These are phyloP conservation scores for Ophiostoma angusticollis DNA, from an alignment of 2,329 filamentous ascomycete genomes.

Conservation along the genomic window DNA sequence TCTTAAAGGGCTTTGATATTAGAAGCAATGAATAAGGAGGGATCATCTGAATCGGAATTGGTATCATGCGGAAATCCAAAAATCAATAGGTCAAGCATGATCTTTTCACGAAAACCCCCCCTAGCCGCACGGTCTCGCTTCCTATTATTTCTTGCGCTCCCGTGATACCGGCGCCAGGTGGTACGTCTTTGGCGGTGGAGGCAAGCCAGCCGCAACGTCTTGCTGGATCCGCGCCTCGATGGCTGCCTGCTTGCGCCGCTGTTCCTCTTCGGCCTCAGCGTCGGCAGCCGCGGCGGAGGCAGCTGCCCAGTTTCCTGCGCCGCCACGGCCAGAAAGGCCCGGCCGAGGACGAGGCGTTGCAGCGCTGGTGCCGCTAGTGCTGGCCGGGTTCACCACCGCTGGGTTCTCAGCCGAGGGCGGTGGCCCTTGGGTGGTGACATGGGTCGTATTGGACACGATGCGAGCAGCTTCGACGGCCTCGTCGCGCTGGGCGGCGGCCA, in stretches of 20 bases:
- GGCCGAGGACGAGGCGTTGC: slow-evolving; percentile 11
- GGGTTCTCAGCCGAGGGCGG: slow-evolving; percentile 19
- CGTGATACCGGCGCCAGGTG: slow-evolving; percentile 10
- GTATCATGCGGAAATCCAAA: no score
- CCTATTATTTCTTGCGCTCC: slow-evolving; percentile 7
- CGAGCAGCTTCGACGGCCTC: slow-evolving; percentile 23
- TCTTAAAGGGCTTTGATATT: neutral
- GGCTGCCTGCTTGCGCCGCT: slow-evolving; percentile 22
- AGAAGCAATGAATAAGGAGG: no score
- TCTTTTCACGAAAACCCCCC: no score
- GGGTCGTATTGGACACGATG: slow-evolving; percentile 4
- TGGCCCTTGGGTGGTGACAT: neutral
- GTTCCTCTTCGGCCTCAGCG: slow-evolving; percentile 20
- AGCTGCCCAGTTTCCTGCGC: slow-evolving; percentile 41
- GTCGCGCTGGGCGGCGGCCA: slow-evolving; percentile 21
- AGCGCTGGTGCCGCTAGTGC: no score
- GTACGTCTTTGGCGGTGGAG: slow-evolving; percentile 34
- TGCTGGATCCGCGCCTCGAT: slow-evolving; percentile 30
- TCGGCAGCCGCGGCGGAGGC: slow-evolving; percentile 14
- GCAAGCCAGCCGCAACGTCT: slow-evolving; percentile 35
- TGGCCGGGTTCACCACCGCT: neutral
- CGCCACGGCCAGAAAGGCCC: slow-evolving; percentile 35
- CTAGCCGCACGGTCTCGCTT: no score
- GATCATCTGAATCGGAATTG: no score
- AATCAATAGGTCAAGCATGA: no score